phyloP scores from a whole-genome alignment of 306 rosid genomes.

The Dalbergia oliveri region DNA sequence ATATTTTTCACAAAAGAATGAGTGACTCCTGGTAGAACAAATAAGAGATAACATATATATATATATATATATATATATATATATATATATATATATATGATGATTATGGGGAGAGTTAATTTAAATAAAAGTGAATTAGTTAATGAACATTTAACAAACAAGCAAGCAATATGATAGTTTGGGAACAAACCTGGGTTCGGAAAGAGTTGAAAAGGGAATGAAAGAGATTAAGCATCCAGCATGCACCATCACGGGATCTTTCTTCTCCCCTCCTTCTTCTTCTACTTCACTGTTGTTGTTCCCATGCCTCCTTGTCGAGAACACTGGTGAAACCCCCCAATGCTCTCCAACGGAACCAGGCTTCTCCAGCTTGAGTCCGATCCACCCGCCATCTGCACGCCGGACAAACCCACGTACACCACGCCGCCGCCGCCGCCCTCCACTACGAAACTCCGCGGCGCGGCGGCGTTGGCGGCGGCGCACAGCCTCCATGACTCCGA shows the following conservation, averaged over 20 bases:
- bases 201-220: constrained; percentile 41
- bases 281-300: constrained; percentile 31
- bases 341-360: constrained; percentile 53
- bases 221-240: constrained; percentile 62
- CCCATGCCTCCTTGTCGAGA: constrained; percentile 33
- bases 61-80: no score
- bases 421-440: constrained; percentile 55
- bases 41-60: no score
- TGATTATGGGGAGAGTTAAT: no score
- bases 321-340: constrained; percentile 47
- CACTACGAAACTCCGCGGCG: constrained; percentile 50
- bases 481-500: constrained; percentile 78
- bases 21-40: no score
- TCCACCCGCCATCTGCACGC: constrained; percentile 44
- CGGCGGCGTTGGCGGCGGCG: constrained; percentile 51
- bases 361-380: constrained; percentile 38
- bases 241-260: constrained; percentile 64
- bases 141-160: no score
- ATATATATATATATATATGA: no score
- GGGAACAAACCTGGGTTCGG: constrained; percentile 53
- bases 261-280: neutral
- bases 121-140: no score
- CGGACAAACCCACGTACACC: constrained; percentile 64
- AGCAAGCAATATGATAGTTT: no score
- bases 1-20: no score